Evolutionary conservation across 345 rosid genomes (phyloP).

Genomic region (Moricandia moricandioides): DNA sequence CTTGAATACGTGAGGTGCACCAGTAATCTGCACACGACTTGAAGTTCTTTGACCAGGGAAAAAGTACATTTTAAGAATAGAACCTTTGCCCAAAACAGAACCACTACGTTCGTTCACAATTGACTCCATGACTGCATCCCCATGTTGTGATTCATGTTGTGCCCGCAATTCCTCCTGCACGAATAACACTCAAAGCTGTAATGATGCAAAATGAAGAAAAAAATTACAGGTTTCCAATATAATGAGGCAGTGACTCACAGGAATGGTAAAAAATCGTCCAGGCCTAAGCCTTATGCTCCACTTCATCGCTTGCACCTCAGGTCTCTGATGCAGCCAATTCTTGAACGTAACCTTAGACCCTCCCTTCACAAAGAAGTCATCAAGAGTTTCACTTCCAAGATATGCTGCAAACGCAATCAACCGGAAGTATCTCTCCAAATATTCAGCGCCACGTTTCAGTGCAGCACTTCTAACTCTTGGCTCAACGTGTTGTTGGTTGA

Average conservation of each 20-base stretch:
- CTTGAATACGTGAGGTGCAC: conserved; percentile 91
- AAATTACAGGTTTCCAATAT: background rate
- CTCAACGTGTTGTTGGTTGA: conserved; percentile 92
- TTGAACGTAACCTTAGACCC: conserved; percentile 73
- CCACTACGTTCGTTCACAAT: conserved; percentile 81
- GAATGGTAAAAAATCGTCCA: conserved; percentile 83
- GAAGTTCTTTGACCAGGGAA: conserved; percentile 95
- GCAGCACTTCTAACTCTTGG: conserved; percentile 90
- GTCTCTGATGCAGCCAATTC: conserved; percentile 83
- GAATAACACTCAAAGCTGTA: conserved; percentile 11
- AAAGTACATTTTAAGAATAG: conserved; percentile 84
- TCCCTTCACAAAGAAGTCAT: conserved; percentile 84
- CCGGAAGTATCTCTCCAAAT: conserved; percentile 82
- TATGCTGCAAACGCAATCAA: conserved; percentile 97
- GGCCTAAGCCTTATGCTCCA: conserved; percentile 96
- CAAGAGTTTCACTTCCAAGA: conserved; percentile 93
- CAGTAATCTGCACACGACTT: conserved; percentile 76
- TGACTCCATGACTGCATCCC: conserved; percentile 98
- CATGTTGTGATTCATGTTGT: conserved; percentile 76
- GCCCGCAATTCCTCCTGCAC: conserved; percentile 82
- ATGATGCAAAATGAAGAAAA: background rate
- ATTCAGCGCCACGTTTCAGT: conserved; percentile 90
- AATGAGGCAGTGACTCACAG: conserved; percentile 49
- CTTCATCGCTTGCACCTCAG: conserved; percentile 96
- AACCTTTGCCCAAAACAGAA: conserved; percentile 86